A percentile compares a stretch with the other conserved stretches of the same genome.
These are phyloP conservation scores for Globisporangium okanoganense DNA, from an alignment of 352 stramenopile genomes.

Conservation along the genomic window DNA sequence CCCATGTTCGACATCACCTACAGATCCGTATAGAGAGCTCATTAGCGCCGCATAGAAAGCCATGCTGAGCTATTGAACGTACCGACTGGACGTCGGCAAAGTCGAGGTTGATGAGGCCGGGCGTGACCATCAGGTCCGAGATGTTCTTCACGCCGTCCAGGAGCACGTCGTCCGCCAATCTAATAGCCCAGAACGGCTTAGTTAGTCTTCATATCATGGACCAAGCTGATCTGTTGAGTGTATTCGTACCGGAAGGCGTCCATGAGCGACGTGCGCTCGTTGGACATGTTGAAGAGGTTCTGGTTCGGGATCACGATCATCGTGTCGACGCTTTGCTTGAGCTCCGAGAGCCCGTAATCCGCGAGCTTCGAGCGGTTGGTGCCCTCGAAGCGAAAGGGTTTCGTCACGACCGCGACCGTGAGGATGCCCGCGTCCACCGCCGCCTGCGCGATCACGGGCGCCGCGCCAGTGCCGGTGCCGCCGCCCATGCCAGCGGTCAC, in stretches of 20 bases:
- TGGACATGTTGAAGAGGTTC: slow-evolving; percentile 89
- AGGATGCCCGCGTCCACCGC: slow-evolving; percentile 79
- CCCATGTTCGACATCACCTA: slow-evolving; percentile 87
- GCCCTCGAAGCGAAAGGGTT: slow-evolving; percentile 85
- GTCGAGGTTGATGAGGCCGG: slow-evolving; percentile 84
- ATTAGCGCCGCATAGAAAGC: neutral
- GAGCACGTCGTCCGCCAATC: slow-evolving; percentile 81
- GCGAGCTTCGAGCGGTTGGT: slow-evolving; percentile 80
- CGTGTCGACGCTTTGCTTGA: slow-evolving; percentile 84
- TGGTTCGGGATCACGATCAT: slow-evolving; percentile 89
- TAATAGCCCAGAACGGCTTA: slow-evolving; percentile 13
- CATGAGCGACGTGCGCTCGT: slow-evolving; percentile 83
- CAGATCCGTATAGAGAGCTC: neutral
- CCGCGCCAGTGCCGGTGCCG: slow-evolving; percentile 78
- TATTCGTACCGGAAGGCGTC: slow-evolving; percentile 77
- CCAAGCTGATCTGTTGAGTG: too few relatives aligned
- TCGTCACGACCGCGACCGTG: slow-evolving; percentile 85
- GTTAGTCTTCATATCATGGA: too few relatives aligned
- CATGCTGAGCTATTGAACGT: slow-evolving; percentile 1
- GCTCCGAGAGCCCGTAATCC: slow-evolving; percentile 64
- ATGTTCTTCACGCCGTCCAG: slow-evolving; percentile 88
- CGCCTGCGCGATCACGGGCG: slow-evolving; percentile 81
- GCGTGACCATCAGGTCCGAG: slow-evolving; percentile 88
- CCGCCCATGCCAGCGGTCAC: slow-evolving; percentile 85
- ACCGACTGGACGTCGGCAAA: slow-evolving; percentile 86